A percentile compares a stretch with the other conserved stretches of the same genome.
These are phyloP conservation scores for Coriaria nepalensis DNA, from an alignment of 306 rosid genomes.

Conservation along the genomic window DNA sequence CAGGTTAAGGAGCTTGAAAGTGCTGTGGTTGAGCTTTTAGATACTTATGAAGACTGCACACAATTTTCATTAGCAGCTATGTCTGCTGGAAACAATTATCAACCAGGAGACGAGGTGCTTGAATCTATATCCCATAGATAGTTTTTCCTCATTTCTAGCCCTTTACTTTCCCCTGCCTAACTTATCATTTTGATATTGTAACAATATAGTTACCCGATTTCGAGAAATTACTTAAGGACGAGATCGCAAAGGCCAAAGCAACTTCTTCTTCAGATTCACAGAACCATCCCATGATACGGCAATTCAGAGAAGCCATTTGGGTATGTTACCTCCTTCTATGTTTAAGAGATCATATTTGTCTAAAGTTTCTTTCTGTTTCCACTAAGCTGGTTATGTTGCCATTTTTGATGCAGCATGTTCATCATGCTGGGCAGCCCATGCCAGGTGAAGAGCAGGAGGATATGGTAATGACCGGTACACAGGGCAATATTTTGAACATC, in stretches of 20 bases:
- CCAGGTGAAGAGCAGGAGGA: slow-evolving; percentile 95
- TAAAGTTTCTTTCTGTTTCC: slow-evolving; percentile 1
- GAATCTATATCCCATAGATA: slow-evolving; percentile 9
- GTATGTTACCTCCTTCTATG: slow-evolving; percentile 31
- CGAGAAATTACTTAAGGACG: slow-evolving; percentile 46
- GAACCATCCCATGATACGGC: slow-evolving; percentile 35
- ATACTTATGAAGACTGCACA: slow-evolving; percentile 29
- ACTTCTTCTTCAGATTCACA: slow-evolving; percentile 26
- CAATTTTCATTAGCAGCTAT: slow-evolving; percentile 49
- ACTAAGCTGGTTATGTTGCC: slow-evolving; percentile 7
- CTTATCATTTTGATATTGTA: not conserved
- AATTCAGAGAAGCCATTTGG: slow-evolving; percentile 86
- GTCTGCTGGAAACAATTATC: slow-evolving; percentile 40
- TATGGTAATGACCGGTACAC: slow-evolving; percentile 75
- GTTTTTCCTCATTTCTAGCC: not conserved
- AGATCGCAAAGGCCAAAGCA: slow-evolving; percentile 33
- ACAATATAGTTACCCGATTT: slow-evolving; percentile 53
- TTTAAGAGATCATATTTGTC: not conserved
- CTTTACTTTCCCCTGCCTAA: slow-evolving; percentile 2
- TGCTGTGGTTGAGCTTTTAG: slow-evolving; percentile 42
- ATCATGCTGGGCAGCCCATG: slow-evolving; percentile 80
- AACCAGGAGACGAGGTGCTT: slow-evolving; percentile 56
- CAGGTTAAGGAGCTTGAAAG: slow-evolving; percentile 76
- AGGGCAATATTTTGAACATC: slow-evolving; percentile 46
- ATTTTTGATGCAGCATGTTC: slow-evolving; percentile 61